These are phyloP conservation scores for Lathyrus oleraceus DNA, from an alignment of 306 rosid genomes.

Conservation along the genomic window DNA sequence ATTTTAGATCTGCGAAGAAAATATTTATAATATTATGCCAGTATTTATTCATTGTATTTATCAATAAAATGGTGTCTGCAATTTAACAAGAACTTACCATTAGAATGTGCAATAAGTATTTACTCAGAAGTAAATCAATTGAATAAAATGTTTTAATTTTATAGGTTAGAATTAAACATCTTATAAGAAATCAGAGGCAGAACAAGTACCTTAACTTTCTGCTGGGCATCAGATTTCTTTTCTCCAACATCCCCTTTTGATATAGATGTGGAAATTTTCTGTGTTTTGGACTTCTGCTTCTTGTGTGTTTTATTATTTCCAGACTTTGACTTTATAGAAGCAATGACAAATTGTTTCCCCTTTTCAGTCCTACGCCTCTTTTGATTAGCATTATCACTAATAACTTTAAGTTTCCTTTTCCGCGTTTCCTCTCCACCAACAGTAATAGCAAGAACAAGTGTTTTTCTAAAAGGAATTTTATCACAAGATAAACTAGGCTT, in stretches of 20 bases:
- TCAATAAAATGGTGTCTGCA: constrained; percentile 8
- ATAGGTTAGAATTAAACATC: constrained; percentile 25
- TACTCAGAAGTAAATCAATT: constrained; percentile 16
- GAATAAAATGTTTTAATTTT: constrained; percentile 15
- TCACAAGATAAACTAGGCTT: constrained; percentile 51
- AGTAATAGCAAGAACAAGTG: constrained; percentile 69
- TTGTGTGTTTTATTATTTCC: constrained; percentile 54
- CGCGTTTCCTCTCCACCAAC: constrained; percentile 51
- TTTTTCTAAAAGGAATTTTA: constrained; percentile 49
- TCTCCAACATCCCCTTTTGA: constrained; percentile 52
- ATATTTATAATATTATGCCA: constrained; percentile 24
- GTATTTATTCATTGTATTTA: not conserved
- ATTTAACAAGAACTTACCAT: constrained; percentile 18
- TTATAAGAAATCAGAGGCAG: constrained; percentile 10
- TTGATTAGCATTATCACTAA: constrained; percentile 44
- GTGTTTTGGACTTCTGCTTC: constrained; percentile 65
- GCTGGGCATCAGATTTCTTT: constrained; percentile 54
- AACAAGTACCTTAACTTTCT: constrained; percentile 70
- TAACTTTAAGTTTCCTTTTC: constrained; percentile 67
- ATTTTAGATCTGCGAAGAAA: constrained; percentile 5
- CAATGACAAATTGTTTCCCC: constrained; percentile 49
- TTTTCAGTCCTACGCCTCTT: constrained; percentile 73
- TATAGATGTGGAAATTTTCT: constrained; percentile 51
- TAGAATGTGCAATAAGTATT: constrained; percentile 27
- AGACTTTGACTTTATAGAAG: constrained; percentile 51